Conservation (phyloP, 2,329 filamentous ascomycete species). For the Diaporthe velutina region DNA sequence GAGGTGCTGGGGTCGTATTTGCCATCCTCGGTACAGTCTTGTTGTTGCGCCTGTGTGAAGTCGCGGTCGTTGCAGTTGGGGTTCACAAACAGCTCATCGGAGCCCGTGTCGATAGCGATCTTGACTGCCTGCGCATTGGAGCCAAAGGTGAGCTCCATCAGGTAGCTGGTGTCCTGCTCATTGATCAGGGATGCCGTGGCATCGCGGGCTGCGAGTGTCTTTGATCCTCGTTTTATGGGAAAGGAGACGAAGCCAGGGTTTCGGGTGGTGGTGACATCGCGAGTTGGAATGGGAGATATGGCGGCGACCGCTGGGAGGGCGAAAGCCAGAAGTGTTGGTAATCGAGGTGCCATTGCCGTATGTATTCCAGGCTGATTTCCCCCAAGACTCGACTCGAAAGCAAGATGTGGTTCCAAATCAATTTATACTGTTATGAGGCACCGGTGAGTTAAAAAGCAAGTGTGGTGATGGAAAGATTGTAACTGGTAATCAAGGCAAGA, state of each 20-base stretch:
- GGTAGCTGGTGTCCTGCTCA: conserved; percentile 39
- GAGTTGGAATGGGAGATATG: conserved; percentile 16
- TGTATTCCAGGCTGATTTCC: neutral
- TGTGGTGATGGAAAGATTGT: neutral
- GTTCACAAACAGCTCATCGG: conserved; percentile 71
- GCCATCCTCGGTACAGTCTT: conserved; percentile 57
- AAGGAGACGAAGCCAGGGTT: conserved; percentile 39
- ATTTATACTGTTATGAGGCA: too few species aligned
- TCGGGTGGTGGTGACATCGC: conserved; percentile 17
- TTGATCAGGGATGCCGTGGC: conserved; percentile 37
- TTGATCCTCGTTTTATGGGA: conserved; percentile 35
- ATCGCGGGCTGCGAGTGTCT: conserved; percentile 35
- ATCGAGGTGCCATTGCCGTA: conserved; percentile 14
- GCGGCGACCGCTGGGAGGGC: conserved; percentile 34
- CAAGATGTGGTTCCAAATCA: too few species aligned
- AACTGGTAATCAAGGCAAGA: neutral
- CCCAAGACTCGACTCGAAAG: neutral
- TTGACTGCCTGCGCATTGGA: conserved; percentile 62
- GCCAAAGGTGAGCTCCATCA: conserved; percentile 56
- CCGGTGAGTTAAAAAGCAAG: neutral
- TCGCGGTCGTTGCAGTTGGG: conserved; percentile 63
- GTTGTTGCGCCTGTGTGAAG: conserved; percentile 45
- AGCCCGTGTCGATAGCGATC: conserved; percentile 67
- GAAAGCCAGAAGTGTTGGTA: conserved; percentile 32
- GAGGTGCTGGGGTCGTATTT: conserved; percentile 54